A percentile compares a stretch with the other conserved stretches of the same genome.
phyloP scores from a whole-genome alignment of 2,329 filamentous ascomycete species.

The Aspergillus sp. region DNA sequence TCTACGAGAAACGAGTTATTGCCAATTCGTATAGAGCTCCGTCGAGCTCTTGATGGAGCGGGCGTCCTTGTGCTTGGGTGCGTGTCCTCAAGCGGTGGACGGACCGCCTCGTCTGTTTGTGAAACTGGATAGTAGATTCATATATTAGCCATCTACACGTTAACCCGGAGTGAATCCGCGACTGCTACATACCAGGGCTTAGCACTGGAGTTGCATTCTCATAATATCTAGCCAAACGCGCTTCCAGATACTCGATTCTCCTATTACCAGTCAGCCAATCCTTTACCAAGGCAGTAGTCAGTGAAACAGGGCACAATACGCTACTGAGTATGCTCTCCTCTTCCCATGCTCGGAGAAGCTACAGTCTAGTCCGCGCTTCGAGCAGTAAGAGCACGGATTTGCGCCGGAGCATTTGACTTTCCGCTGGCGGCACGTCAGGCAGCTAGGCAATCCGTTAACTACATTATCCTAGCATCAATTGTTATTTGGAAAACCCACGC shows the following conservation, averaged over 20 bases:
- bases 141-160: neutral
- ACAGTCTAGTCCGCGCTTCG: neutral
- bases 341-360: neutral
- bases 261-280: neutral
- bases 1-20: neutral
- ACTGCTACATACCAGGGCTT: neutral
- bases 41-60: neutral
- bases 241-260: neutral
- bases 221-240: neutral
- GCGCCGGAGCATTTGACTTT: neutral
- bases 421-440: neutral
- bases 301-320: neutral
- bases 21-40: neutral
- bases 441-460: neutral
- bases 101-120: neutral
- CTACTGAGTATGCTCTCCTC: neutral
- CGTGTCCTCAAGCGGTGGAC: neutral
- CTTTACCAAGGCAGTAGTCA: neutral
- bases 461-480: too few species aligned
- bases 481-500: neutral
- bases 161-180: neutral
- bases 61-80: neutral
- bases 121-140: neutral
- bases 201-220: neutral
- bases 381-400: neutral